Evolutionary conservation across 768 basidiomycete genomes (phyloP).

Genomic region (Vishniacozyma victoriae): DNA sequence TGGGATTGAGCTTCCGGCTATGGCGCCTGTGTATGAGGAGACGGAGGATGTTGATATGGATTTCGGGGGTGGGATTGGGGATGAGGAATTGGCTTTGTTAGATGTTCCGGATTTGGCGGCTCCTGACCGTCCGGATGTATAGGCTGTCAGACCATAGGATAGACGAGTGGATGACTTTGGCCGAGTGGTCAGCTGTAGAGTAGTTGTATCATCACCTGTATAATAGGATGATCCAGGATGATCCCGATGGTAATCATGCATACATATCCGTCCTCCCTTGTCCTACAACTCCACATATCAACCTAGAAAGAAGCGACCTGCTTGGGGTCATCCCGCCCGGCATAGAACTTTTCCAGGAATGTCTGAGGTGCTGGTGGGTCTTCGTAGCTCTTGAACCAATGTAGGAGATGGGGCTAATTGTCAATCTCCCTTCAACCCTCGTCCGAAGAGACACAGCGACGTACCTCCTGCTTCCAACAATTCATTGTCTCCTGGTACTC

Average conservation of each 20-base stretch:
- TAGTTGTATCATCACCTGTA: neutral
- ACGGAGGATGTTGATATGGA: constrained; percentile 19
- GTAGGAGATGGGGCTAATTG: constrained; percentile 44
- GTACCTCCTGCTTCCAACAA: constrained; percentile 72
- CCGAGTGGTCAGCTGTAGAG: neutral
- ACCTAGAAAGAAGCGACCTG: constrained; percentile 33
- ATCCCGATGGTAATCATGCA: neutral
- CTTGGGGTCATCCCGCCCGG: constrained; percentile 44
- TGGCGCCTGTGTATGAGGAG: constrained; percentile 6
- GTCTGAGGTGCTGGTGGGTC: constrained; percentile 39
- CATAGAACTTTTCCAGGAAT: constrained; percentile 47
- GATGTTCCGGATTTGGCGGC: constrained; percentile 12
- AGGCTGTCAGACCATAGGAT: constrained; percentile 7
- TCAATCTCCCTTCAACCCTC: neutral
- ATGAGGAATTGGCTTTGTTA: constrained; percentile 20
- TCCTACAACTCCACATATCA: neutral
- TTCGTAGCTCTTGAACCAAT: constrained; percentile 47
- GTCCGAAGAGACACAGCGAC: too few species aligned
- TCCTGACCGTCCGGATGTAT: neutral
- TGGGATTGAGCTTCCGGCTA: constrained; percentile 3
- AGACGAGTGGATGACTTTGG: neutral
- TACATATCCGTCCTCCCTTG: too few species aligned
- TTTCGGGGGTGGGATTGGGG: constrained; percentile 10
- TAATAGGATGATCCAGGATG: neutral
- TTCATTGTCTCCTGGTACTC: constrained; percentile 95